Evolutionary conservation across 2,329 filamentous ascomycete species (phyloP).

Genomic region (Trichoderma oligosporum): DNA sequence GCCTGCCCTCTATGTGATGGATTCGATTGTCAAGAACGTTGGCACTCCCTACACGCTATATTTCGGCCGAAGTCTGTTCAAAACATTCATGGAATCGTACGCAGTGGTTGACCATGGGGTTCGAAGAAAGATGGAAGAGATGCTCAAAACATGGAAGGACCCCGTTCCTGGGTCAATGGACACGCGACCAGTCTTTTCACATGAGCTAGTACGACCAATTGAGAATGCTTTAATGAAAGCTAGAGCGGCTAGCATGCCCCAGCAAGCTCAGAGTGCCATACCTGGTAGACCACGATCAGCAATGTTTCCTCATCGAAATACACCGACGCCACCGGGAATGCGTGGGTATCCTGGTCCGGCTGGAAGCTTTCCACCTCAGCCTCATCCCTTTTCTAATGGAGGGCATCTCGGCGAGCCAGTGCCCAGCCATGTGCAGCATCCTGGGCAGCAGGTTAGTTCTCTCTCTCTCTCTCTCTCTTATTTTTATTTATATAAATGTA

Average conservation of each 20-base stretch:
- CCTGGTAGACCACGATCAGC: constrained; percentile 46
- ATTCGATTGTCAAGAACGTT: constrained; percentile 98
- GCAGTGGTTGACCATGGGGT: constrained; percentile 79
- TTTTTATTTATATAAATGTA: too few species aligned
- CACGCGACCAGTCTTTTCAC: constrained; percentile 84
- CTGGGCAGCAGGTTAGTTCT: constrained; percentile 29
- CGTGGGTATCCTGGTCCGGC: constrained; percentile 27
- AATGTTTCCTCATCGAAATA: constrained; percentile 62
- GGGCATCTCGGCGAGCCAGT: constrained; percentile 26
- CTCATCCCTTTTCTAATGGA: constrained; percentile 32
- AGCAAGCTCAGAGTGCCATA: constrained; percentile 47
- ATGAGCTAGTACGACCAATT: constrained; percentile 82
- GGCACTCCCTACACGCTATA: constrained; percentile 96
- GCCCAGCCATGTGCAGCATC: constrained; percentile 19
- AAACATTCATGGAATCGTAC: constrained; percentile 96
- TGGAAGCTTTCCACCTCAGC: constrained; percentile 27
- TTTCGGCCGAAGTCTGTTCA: constrained; percentile 84
- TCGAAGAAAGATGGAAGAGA: constrained; percentile 89
- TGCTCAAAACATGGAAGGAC: constrained; percentile 97
- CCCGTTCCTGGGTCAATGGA: constrained; percentile 92
- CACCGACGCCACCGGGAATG: constrained; percentile 65
- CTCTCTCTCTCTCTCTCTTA: background rate
- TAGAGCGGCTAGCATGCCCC: constrained; percentile 55
- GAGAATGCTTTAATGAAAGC: constrained; percentile 92
- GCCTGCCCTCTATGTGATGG: constrained; percentile 93